Base-by-base conservation (phyloP, 176 grass and related monocot genomes). In the Hsuehochloa calcarea region DNA sequence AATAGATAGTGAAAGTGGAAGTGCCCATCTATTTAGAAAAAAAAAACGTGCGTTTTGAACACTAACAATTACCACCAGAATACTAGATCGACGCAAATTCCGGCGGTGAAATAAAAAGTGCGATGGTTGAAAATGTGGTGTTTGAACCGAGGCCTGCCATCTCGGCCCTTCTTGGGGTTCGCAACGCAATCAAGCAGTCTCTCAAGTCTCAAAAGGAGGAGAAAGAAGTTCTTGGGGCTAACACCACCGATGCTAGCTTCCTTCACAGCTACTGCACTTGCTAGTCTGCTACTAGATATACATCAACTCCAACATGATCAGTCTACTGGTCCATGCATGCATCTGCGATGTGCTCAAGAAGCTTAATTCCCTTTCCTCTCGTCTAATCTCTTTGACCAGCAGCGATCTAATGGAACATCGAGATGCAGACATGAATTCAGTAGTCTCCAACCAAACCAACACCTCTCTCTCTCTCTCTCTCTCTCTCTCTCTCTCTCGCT, bases 161-260 rank as follows among this genome's bases (percentile, higher is more conserved):
- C 20, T 56, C 54, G 54, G 50, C 50, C 50, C 54, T 56, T 3
- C 20, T 22, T 9, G 54, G 54, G 7, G 54, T 7, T 56, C 54
- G 54, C 20, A 3, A 22, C 54, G 54, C 20, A 1, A 55, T 22
- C 54, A 22, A 9, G 7, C 7, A 56, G 54, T 22, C 66, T 22
- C 66, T 73, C 13, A 66, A 41, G 50, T 22, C 74, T 88, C 35
- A 73, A 88, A 88, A 88, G 80, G 73, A 65, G 80, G 40, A 84
- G 1, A 34, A 34, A 49, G 43, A 26, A 72, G 44, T 0, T 22
- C 10, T 63, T 44, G 39, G 68, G 82, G n/a, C 52, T 22, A 22
- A 8, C 52, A 20, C 19, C 46, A 6, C 47, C 71, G 5, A 31
- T 23, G 45, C 17, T 13, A 34, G 12, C 46, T 67, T 38, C 77